Conservation (phyloP, 2,329 filamentous ascomycete species). For the Truncatella angustata region DNA sequence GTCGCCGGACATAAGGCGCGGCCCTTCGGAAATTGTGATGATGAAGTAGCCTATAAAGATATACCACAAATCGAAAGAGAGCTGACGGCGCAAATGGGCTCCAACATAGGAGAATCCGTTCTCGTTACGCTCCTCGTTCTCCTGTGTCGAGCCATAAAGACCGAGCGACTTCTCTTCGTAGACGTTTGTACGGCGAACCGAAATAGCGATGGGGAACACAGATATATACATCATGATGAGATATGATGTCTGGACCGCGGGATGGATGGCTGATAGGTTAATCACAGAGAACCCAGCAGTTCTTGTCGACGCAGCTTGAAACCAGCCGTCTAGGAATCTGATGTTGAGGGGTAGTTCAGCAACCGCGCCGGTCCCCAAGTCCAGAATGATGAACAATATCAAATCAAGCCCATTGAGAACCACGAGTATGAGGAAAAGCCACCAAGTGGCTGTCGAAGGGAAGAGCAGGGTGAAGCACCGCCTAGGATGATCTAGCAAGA, state of each 20-base stretch:
- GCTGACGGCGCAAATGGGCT: slow-evolving; percentile 84
- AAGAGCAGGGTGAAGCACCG: slow-evolving; percentile 96
- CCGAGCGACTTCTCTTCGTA: slow-evolving; percentile 90
- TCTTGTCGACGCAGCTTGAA: slow-evolving; percentile 84
- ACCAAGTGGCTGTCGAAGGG: slow-evolving; percentile 88
- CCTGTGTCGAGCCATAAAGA: slow-evolving; percentile 58
- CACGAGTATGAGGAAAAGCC: slow-evolving; percentile 85
- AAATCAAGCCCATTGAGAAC: slow-evolving; percentile 81
- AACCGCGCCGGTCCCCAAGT: slow-evolving; percentile 73
- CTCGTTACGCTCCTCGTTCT: slow-evolving; percentile 48
- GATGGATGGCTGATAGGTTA: slow-evolving; percentile 74
- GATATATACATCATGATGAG: slow-evolving; percentile 99
- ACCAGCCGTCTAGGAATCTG: slow-evolving; percentile 81
- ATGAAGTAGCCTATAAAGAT: slow-evolving; percentile 93
- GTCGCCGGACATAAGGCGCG: slow-evolving; percentile 58
- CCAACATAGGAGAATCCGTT: slow-evolving; percentile 79
- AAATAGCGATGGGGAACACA: slow-evolving; percentile 94
- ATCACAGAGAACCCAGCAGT: slow-evolving; percentile 89
- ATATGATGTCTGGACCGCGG: slow-evolving; percentile 90
- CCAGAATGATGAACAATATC: slow-evolving; percentile 88
- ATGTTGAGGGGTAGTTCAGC: slow-evolving; percentile 67
- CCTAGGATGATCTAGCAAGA: slow-evolving; percentile 89
- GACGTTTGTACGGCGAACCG: slow-evolving; percentile 88
- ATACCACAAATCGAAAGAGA: slow-evolving; percentile 98
- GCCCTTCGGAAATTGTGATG: slow-evolving; percentile 83